Conservation (phyloP, 768 basidiomycete genomes). For the Rhodotorula toruloides region DNA sequence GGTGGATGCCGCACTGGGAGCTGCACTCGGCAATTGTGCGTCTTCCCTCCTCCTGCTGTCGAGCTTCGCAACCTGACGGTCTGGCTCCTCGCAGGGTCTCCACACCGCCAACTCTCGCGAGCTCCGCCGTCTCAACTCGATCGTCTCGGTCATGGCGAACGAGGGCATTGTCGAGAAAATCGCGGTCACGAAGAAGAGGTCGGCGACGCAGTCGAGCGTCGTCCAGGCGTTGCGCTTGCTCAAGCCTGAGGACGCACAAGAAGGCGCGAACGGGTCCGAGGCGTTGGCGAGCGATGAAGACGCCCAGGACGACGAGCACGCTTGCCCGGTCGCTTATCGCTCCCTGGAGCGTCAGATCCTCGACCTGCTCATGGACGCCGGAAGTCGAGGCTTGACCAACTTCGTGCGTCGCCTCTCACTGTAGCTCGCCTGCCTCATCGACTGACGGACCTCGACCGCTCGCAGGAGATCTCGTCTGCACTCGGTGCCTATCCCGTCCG, state of each 20-base stretch:
- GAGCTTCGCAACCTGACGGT: neutral
- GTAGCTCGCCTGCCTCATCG: neutral
- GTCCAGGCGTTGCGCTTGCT: constrained; percentile 2
- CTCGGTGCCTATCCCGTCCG: constrained; percentile 67
- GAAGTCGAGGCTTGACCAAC: constrained; percentile 47
- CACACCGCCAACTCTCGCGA: constrained; percentile 65
- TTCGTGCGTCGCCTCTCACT: constrained; percentile 4
- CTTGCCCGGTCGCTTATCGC: constrained; percentile 50
- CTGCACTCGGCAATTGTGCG: constrained; percentile 71
- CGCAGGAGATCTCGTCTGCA: constrained; percentile 45
- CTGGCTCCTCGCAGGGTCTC: constrained; percentile 10
- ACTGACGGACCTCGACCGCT: constrained; percentile 48
- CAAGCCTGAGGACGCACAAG: constrained; percentile 45
- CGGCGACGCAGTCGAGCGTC: constrained; percentile 2
- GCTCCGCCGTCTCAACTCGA: constrained; percentile 72
- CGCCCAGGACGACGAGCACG: constrained; percentile 9
- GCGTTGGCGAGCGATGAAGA: neutral
- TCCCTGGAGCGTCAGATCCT: constrained; percentile 75
- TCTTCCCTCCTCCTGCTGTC: neutral
- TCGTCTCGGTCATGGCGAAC: constrained; percentile 66
- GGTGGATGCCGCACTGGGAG: constrained; percentile 68
- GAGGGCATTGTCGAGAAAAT: constrained; percentile 70
- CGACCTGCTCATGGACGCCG: constrained; percentile 65
- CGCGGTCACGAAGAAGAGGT: constrained; percentile 55
- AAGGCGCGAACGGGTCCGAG: constrained; percentile 40